phyloP scores from a whole-genome alignment of 2,329 filamentous ascomycete genomes.

The Pyricularia pennisetigena region DNA sequence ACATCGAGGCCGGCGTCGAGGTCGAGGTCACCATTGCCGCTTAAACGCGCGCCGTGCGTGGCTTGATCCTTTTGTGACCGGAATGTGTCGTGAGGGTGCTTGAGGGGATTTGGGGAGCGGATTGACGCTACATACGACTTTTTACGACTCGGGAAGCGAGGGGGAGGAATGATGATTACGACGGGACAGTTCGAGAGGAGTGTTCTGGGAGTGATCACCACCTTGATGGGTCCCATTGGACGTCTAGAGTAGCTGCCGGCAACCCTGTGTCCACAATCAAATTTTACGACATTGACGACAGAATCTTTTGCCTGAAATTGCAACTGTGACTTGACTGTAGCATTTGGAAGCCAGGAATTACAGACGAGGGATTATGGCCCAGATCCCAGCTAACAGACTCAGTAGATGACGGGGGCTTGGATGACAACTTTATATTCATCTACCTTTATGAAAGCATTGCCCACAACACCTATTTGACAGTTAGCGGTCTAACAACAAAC shows the following conservation, averaged over 20 bases:
- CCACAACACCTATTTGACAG: background rate
- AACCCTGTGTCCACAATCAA: background rate
- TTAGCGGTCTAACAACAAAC: background rate
- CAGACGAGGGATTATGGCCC: background rate
- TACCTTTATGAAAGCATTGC: background rate
- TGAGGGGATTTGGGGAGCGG: background rate
- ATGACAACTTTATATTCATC: background rate
- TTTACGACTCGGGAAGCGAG: background rate
- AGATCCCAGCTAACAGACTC: background rate
- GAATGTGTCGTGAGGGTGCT: background rate
- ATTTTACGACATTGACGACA: conserved; percentile 1
- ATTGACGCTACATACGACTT: background rate
- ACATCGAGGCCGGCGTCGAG: conserved; percentile 34
- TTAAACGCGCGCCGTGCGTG: background rate
- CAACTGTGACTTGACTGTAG: background rate
- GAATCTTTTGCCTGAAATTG: background rate
- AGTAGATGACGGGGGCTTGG: no score
- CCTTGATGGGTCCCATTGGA: background rate
- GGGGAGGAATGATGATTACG: background rate
- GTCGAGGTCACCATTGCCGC: conserved; percentile 6
- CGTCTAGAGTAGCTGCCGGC: background rate
- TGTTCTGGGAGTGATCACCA: background rate
- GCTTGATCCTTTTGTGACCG: background rate
- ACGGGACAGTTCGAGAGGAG: background rate
- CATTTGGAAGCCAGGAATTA: background rate